phyloP scores from a whole-genome alignment of 2,329 filamentous ascomycete species.

The Aspergillus thermomutatus region DNA sequence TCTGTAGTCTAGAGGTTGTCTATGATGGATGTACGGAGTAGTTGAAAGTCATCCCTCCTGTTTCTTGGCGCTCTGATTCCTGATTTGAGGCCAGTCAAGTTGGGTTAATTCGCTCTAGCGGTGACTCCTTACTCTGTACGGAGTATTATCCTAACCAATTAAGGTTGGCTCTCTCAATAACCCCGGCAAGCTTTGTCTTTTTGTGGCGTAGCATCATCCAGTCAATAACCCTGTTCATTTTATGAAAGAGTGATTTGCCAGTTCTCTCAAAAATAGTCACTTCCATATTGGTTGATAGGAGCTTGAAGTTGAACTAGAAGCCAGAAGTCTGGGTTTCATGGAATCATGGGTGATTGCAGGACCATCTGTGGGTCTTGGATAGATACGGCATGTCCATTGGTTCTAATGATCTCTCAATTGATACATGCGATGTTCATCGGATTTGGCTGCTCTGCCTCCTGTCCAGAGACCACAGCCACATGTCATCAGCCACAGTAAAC shows the following conservation, averaged over 20 bases:
- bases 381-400: no score
- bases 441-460: no score
- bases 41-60: neutral
- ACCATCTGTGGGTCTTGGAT: neutral
- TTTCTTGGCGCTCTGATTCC: neutral
- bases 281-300: no score
- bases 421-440: no score
- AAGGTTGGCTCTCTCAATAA: neutral
- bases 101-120: neutral
- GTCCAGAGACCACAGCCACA: neutral
- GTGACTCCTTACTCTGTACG: neutral
- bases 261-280: no score
- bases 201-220: no score
- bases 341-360: neutral
- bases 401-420: no score
- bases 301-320: neutral
- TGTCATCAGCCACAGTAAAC: neutral
- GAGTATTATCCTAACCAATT: neutral
- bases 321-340: neutral
- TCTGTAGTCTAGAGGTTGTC: neutral
- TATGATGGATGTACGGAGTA: no score
- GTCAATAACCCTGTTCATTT: neutral
- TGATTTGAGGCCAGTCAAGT: neutral
- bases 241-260: neutral
- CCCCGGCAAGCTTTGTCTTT: neutral